A percentile compares a stretch with the other conserved stretches of the same genome.
These are phyloP conservation scores for Peniophora sp. DNA, from an alignment of 1,284 basidiomycete species.

Conservation along the genomic window DNA sequence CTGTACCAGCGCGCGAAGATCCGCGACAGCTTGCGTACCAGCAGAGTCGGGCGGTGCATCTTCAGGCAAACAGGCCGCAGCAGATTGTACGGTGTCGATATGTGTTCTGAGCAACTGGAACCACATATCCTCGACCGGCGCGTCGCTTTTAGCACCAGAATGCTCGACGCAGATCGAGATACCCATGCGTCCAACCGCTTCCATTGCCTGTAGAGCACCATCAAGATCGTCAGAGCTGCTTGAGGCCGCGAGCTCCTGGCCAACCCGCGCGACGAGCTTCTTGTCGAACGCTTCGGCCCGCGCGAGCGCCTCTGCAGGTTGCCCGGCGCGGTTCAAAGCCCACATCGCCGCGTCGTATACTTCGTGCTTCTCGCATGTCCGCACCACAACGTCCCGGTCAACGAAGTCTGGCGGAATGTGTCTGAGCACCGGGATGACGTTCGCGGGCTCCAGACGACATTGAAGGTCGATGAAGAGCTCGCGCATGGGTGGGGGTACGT, in stretches of 20 bases:
- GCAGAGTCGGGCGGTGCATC: slow-evolving; percentile 13
- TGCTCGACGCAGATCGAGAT: slow-evolving; percentile 63
- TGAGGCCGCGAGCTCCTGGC: slow-evolving; percentile 30
- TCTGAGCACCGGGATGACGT: slow-evolving; percentile 64
- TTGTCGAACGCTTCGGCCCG: slow-evolving; percentile 61
- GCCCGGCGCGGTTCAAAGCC: slow-evolving; percentile 64
- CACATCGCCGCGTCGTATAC: slow-evolving; percentile 81
- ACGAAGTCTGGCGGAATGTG: slow-evolving; percentile 47
- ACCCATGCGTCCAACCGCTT: slow-evolving; percentile 51
- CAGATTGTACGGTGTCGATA: slow-evolving; percentile 69
- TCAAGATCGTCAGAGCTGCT: slow-evolving; percentile 21
- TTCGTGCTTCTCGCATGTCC: slow-evolving; percentile 58
- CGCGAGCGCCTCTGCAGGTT: slow-evolving; percentile 57
- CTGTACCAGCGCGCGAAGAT: slow-evolving; percentile 72
- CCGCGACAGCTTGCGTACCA: slow-evolving; percentile 15
- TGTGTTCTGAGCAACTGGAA: slow-evolving; percentile 79
- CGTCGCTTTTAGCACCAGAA: slow-evolving; percentile 37
- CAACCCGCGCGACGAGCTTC: slow-evolving; percentile 43
- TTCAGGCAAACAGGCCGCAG: slow-evolving; percentile 39
- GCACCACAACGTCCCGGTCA: slow-evolving; percentile 51
- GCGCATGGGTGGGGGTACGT: slow-evolving; percentile 43
- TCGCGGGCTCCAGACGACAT: slow-evolving; percentile 59
- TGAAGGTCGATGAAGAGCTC: slow-evolving; percentile 69
- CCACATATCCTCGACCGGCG: slow-evolving; percentile 84
- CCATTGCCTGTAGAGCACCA: slow-evolving; percentile 32